Conservation (phyloP, 495 filamentous ascomycete genomes). For the Aspergillus sparsus region DNA sequence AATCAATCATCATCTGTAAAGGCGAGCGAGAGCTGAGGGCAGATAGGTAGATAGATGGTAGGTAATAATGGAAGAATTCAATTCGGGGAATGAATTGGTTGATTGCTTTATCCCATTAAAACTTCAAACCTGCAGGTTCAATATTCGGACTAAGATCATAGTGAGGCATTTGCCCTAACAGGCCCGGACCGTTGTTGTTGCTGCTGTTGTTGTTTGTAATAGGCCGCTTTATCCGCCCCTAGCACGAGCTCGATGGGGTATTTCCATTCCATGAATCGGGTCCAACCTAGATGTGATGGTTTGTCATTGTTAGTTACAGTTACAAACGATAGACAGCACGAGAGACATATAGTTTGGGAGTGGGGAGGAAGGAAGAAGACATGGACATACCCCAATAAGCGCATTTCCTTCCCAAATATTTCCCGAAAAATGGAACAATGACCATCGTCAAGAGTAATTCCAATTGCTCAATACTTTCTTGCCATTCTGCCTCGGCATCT, state of each 20-base stretch:
- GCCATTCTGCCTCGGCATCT: slow-evolving; percentile 92
- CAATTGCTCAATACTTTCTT: slow-evolving; percentile 86
- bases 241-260: slow-evolving; percentile 68
- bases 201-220: slow-evolving; percentile 41
- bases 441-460: slow-evolving; percentile 93
- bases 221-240: slow-evolving; percentile 51
- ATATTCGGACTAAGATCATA: slow-evolving; percentile 47
- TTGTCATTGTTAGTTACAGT: background rate
- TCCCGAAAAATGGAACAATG: slow-evolving; percentile 86
- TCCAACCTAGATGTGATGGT: slow-evolving; percentile 57
- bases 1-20: no score
- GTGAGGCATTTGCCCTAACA: slow-evolving; percentile 66
- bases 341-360: background rate
- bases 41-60: no score
- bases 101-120: no score
- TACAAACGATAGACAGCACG: background rate
- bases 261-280: slow-evolving; percentile 75
- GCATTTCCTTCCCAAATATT: slow-evolving; percentile 88
- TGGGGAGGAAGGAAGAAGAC: background rate
- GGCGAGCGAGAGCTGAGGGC: no score
- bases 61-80: no score
- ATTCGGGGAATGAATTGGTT: no score
- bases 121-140: no score
- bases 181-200: slow-evolving; percentile 54
- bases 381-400: slow-evolving; percentile 83